Percentiles rank a stretch among this genome's conserved stretches.
phyloP scores from a whole-genome alignment of 2,329 filamentous ascomycete genomes.

The Aspergillus chevalieri region DNA sequence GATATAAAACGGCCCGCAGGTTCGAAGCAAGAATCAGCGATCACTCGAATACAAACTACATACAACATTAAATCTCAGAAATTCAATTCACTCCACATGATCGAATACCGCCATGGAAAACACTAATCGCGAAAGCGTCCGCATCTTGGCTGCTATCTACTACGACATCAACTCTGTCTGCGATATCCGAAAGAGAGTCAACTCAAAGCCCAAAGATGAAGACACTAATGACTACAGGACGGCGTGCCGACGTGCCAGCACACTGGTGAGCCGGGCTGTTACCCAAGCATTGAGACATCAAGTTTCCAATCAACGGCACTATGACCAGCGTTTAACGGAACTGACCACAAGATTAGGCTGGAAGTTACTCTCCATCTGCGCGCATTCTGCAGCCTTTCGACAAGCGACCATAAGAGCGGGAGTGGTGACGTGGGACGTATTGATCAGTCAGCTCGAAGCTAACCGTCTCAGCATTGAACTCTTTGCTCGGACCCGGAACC shows the following conservation, averaged over 20 bases:
- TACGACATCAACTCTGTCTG: constrained; percentile 4
- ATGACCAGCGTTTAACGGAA: neutral
- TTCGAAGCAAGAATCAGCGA: neutral
- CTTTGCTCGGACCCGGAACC: constrained; percentile 16
- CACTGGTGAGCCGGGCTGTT: constrained; percentile 1
- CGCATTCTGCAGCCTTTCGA: constrained; percentile 21
- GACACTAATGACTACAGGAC: neutral
- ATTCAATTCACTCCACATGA: neutral
- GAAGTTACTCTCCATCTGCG: constrained; percentile 22
- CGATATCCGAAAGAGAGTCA: neutral
- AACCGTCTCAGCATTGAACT: constrained; percentile 19
- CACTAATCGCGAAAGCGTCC: neutral
- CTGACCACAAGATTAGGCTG: constrained; percentile 11
- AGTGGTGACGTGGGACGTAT: constrained; percentile 8
- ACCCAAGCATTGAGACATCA: neutral
- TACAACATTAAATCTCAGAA: neutral
- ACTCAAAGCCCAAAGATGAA: neutral
- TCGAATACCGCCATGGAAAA: neutral
- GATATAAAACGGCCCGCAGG: no score
- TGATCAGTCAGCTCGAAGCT: constrained; percentile 10
- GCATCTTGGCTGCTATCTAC: constrained; percentile 6
- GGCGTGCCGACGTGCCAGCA: neutral
- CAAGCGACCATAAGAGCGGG: constrained; percentile 3
- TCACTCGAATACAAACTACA: neutral
- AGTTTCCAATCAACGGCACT: neutral